Evolutionary conservation across 768 basidiomycete species (phyloP), one percentile per base, ranked within the genome.

Genomic region (Leccinum truebloodii): DNA sequence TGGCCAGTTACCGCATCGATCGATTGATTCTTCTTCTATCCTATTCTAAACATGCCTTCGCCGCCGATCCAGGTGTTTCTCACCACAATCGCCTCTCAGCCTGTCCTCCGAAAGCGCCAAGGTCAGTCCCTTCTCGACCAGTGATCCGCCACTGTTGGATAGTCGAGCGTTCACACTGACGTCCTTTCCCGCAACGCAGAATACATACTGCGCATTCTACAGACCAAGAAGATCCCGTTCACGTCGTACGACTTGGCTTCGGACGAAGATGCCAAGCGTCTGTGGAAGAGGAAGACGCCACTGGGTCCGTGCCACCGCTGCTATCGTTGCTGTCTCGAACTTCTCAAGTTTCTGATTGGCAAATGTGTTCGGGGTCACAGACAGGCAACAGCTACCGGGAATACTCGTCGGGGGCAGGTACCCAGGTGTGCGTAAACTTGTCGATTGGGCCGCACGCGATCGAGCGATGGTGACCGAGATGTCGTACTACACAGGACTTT

Each of bases 21-120:
- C 24, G 13, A 56, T 52, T 48, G n/a, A 59, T 62, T 49, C 50
- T 66, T 55, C 58, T 28, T 48, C 37, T n/a, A 26, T 41, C 41
- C n/a, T 41, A 41, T 35, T 53, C 14, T n/a, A 28, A 58, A 50
- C 55, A 92, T 90, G 89, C 80, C 87, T 56, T 84, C 91, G n/a
- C 92, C 92, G 6, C 92, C 92, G 8, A 87, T 94, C 60, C 85
- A 89, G 67, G 71, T 76, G 44, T 94, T 92, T 72, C 81, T 94
- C 57, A 94, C 93, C n/a, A 94, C 93, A 16, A 94, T 94, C 63
- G 89, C 88, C 3, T 90, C 90, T 52, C 88, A 92, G 69, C 85
- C 89, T 1, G 82, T 83, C 54, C 79, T 94, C 61, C 80, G 92
- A 64, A 85, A 89, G 66, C 86, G 90, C 26, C 92, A 94, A 84